These are phyloP conservation scores for Stachybotrys chartarum DNA, from an alignment of 2,329 filamentous ascomycete species.

Conservation along the genomic window DNA sequence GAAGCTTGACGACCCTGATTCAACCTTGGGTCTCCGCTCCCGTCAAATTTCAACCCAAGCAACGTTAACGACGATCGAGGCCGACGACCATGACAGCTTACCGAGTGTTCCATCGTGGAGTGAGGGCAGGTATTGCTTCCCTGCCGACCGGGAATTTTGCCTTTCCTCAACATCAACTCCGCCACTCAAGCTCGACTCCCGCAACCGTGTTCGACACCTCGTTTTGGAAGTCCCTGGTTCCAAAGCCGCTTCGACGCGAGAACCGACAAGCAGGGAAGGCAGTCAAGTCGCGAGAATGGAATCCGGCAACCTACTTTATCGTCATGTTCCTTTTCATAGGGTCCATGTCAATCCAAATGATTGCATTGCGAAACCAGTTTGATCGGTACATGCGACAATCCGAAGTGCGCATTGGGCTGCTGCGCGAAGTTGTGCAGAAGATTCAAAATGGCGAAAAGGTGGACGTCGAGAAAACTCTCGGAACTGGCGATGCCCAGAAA, in stretches of 20 bases:
- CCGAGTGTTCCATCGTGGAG: constrained; percentile 5
- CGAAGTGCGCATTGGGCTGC: constrained; percentile 67
- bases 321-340: constrained; percentile 81
- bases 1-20: neutral
- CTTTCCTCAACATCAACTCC: constrained; percentile 8
- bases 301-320: constrained; percentile 77
- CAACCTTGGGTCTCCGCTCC: no score
- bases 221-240: constrained; percentile 65
- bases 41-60: no score
- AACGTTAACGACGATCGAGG: no score
- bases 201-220: constrained; percentile 48
- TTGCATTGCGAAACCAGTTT: constrained; percentile 71
- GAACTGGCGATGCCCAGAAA: constrained; percentile 65
- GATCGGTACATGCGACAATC: constrained; percentile 66
- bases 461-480: constrained; percentile 76
- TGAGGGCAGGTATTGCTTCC: constrained; percentile 2
- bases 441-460: constrained; percentile 69
- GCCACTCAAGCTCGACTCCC: constrained; percentile 28
- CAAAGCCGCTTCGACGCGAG: constrained; percentile 53
- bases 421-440: constrained; percentile 68
- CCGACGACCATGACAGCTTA: constrained; percentile 10
- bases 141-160: neutral
- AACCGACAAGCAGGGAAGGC: constrained; percentile 28
- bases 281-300: constrained; percentile 59
- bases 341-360: constrained; percentile 91